Conservation (phyloP, 768 basidiomycete species). For the Hericium coralloides region DNA sequence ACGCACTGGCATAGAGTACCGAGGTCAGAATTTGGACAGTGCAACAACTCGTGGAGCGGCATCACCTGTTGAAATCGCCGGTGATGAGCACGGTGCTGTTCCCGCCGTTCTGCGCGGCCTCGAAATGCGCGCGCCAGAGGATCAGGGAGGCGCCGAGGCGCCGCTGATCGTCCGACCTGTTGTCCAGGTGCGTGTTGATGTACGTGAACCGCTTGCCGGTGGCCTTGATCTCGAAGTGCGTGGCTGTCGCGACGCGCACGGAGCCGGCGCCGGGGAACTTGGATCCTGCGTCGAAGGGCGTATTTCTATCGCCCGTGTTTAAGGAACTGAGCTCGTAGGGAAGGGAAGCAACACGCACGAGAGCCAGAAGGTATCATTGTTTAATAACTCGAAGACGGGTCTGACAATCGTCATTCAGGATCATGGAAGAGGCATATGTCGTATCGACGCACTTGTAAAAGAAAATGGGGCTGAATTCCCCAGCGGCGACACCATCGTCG, state of each 20-base stretch:
- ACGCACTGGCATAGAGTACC: slow-evolving; percentile 29
- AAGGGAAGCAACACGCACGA: slow-evolving; percentile 29
- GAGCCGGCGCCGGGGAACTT: slow-evolving; percentile 43
- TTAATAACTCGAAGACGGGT: slow-evolving; percentile 27
- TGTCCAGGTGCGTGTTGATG: slow-evolving; percentile 48
- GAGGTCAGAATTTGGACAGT: too few relatives aligned
- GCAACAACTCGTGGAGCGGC: too few relatives aligned
- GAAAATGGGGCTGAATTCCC: slow-evolving; percentile 59
- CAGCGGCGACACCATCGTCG: slow-evolving; percentile 44
- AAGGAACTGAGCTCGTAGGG: neutral
- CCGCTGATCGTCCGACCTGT: slow-evolving; percentile 43
- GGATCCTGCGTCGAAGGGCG: slow-evolving; percentile 38
- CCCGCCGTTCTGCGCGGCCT: slow-evolving; percentile 25
- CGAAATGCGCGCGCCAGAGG: slow-evolving; percentile 39
- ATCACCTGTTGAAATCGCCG: slow-evolving; percentile 41
- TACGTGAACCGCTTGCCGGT: slow-evolving; percentile 25
- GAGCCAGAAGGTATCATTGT: slow-evolving; percentile 46
- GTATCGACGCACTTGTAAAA: slow-evolving; percentile 33
- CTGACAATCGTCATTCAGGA: slow-evolving; percentile 11
- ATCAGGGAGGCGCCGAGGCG: slow-evolving; percentile 43
- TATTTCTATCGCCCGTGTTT: slow-evolving; percentile 22
- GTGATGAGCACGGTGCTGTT: slow-evolving; percentile 35
- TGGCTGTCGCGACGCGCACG: slow-evolving; percentile 38
- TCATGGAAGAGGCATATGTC: neutral
- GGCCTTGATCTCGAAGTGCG: slow-evolving; percentile 25